Evolutionary conservation across 2,329 filamentous ascomycete genomes (phyloP), one percentile per base, ranked within the genome.

Genomic region (Ascochyta fabae): DNA sequence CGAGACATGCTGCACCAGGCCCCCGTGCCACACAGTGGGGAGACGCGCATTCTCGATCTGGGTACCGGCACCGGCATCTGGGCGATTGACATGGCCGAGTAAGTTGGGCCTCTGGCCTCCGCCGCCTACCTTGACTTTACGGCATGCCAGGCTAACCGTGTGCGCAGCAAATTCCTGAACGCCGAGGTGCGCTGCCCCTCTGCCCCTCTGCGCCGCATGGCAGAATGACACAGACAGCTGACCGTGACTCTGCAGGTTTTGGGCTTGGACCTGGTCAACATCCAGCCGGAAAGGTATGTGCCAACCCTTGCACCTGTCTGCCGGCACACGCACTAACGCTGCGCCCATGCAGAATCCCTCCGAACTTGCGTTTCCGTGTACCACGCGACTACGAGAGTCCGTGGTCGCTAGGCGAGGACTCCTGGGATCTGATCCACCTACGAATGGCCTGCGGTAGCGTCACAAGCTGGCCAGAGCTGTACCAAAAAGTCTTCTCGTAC

Each of bases 61-160:
- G 94, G 92, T 38, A 93, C 89, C 60, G 94, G 93, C 19, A 96
- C 92, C 1, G 92, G 92, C 35, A 94, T 96, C 58, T 98, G 94
- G 94, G 86, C 89, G 36, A 90, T 96, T 66, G 89, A 94, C 64
- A 89, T 96, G 77, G 89, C 90, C 60, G 87, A 90, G 84, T 91
- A 80, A 78, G 86, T 31, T 13, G 24, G 29, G 4, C 7, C 9
- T 29, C 78, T 67, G 49, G 39, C 44, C 59, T 57, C 62, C 55
- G 53, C 64, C 55, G 10, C 27, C 27, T 23, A 26, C 34, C 5
- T 60, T 44, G 40, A 58, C 36, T 48, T 15, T 15, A 33, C 56
- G 36, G 44, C 31, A 7, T 49, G 38, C 58, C 35, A 56, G 47
- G 71, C 72, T 76, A 73, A 76, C 65, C 45, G 48, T 45, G 57